These are phyloP conservation scores for Trametes coccinea DNA, from an alignment of 768 basidiomycete species.

Conservation along the genomic window DNA sequence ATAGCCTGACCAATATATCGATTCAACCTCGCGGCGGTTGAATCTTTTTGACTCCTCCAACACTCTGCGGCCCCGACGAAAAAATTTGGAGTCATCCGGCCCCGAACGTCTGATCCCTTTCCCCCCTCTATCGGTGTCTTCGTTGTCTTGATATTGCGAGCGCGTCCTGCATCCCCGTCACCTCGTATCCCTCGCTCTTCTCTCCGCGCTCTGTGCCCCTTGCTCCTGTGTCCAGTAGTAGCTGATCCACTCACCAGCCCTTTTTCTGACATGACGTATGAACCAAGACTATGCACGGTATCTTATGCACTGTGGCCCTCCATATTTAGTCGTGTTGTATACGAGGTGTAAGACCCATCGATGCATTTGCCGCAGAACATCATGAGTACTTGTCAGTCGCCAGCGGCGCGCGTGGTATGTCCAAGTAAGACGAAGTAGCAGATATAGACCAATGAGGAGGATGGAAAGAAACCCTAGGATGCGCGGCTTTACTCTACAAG, in stretches of 20 bases:
- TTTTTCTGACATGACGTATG: slow-evolving; percentile 22
- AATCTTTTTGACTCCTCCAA: slow-evolving; percentile 12
- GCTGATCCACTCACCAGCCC: slow-evolving; percentile 16
- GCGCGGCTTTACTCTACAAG: no score
- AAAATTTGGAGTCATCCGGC: slow-evolving; percentile 15
- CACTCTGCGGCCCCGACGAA: slow-evolving; percentile 11
- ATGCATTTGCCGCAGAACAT: slow-evolving; percentile 18
- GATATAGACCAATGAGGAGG: no score
- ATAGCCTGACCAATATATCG: slow-evolving; percentile 17
- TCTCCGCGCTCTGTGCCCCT: slow-evolving; percentile 15
- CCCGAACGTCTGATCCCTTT: slow-evolving; percentile 18
- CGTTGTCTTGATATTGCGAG: slow-evolving; percentile 22
- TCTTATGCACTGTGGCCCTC: slow-evolving; percentile 23
- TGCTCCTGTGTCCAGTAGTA: slow-evolving; percentile 20
- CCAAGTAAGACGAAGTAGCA: no score
- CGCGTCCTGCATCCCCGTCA: slow-evolving; percentile 14
- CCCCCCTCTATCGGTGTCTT: slow-evolving; percentile 3
- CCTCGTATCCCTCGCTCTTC: slow-evolving; percentile 16
- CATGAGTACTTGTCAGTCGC: neutral
- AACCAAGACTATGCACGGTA: slow-evolving; percentile 29
- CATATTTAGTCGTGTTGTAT: slow-evolving; percentile 29
- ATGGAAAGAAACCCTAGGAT: no score
- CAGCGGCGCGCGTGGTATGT: neutral
- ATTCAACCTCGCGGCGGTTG: slow-evolving; percentile 8
- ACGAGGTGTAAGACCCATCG: slow-evolving; percentile 22